Base-by-base conservation (phyloP, 1,284 basidiomycete species). In the Ganoderma lingzhi region DNA sequence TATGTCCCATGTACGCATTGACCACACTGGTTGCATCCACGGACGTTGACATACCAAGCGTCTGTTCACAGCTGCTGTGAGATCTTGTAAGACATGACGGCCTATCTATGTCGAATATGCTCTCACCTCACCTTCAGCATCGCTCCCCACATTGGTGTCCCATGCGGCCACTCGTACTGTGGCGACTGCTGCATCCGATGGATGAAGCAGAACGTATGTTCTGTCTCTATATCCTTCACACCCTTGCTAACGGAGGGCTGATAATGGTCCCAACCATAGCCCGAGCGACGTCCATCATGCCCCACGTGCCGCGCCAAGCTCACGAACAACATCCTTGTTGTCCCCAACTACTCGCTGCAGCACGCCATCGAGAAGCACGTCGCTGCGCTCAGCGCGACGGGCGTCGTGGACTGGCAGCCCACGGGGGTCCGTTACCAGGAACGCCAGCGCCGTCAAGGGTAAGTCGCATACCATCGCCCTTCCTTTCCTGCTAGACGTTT, bases 141-240 rank as follows among this genome's bases (percentile, higher is more conserved):
- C 9, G 73, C 71, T 35, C 77, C 79, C 0, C 75, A 81, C 63
- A 48, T 77, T 2, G 74, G 75, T 15, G 78, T 77, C 51, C 80
- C 81, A 3, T 82, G 81, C 66, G 81, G 81, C 4, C 81, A 82
- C 67, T 77, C 77, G 6, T 77, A 74, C 63, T 82, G 81, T 58
- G 80, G 78, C 3, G 75, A 78, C 6, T 82, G 81, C 63, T 77
- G 77, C 6, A 70, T 74, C 55, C 59, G 70, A 12, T 81, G 79
- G 79, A 73, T 81, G 19, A 65, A 68, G 56, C 73, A 76, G 63
- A 74, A 70, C 56, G 79, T 79, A 62, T 23, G 76, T 69, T 14
- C 53, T n/a, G n/a, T 48, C 8, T 3, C 4, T 35, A 3, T 35
- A 35, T 8, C 1, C 35, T 19, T 39, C 59, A n/a, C 19, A 39